Conservation (phyloP, 139 green algal genomes). For the Chlorella sp. region DNA sequence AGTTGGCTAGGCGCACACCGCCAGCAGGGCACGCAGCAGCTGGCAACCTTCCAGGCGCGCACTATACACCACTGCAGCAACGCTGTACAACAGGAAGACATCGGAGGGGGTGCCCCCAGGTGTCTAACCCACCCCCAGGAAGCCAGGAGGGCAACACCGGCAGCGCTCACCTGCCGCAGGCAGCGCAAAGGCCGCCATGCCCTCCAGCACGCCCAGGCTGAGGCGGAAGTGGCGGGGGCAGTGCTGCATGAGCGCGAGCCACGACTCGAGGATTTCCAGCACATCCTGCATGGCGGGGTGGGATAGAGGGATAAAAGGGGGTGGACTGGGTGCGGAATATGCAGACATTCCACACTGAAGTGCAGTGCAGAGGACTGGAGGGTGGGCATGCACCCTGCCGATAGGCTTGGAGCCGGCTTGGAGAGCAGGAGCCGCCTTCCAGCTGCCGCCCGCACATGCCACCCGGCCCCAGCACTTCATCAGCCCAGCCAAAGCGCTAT, state of each 20-base stretch:
- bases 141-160: too few species aligned
- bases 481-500: not conserved
- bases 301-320: not conserved
- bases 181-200: slow-evolving; percentile 3
- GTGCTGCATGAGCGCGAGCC: slow-evolving; percentile 33
- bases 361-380: too few species aligned
- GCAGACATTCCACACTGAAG: too few species aligned
- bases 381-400: too few species aligned
- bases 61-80: not conserved
- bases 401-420: too few species aligned
- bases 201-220: not conserved
- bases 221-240: slow-evolving; percentile 47
- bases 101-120: too few species aligned
- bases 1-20: not conserved
- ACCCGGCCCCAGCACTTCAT: not conserved
- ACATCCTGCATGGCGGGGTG: slow-evolving; percentile 7
- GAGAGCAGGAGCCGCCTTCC: not conserved
- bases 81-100: too few species aligned
- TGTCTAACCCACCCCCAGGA: too few species aligned
- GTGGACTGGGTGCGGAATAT: not conserved
- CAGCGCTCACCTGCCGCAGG: not conserved
- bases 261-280: slow-evolving; percentile 32
- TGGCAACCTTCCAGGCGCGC: not conserved
- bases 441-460: not conserved
- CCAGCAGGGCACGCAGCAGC: not conserved